Base-by-base conservation (phyloP, 164 flowering plant genomes). In the Tinospora cordifolia region DNA sequence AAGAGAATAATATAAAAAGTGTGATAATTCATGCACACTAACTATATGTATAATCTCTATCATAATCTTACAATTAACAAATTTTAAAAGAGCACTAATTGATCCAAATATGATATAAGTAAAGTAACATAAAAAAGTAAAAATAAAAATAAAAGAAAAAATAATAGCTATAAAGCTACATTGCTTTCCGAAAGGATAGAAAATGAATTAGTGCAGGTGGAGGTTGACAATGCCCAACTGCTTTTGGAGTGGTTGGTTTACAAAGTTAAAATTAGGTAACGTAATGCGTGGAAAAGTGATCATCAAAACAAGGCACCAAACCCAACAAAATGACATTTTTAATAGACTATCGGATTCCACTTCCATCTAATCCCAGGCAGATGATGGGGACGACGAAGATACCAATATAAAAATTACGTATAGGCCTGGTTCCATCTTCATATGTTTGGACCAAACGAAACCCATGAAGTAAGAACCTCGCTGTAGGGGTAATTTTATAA, bases 211-310 rank as follows among this genome's bases (percentile, higher is more conserved):
- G 57, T 69, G 84, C 83, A 84, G 81, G 85, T 82, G 83, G 76
- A 72, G 75, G 80, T 82, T 82, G 87, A 79, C 79, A 76, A 79
- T 69, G 10, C 44, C 62, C 27, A 17, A 30, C 24, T 6, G 15
- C 74, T 65, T 78, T 74, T 57, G 77, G 79, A 49, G 81, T 78
- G 71, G 83, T 83, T 83, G 76, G 77, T 21, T 75, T 15, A 24
- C 30, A 77, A 71, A 72, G 70, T n/a, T 72, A 3, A 62, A 69
- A 68, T 72, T 0, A 67, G 59, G 38, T 19, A 19, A 5, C 62
- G 68, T 12, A 60, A 60, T 14, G 11, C 25, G 41, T 63, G 39
- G 40, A 36, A 74, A 69, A 76, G 78, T 69, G 41, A 71, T 73
- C 66, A 74, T 72, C 67, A 73, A 71, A 69, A 77, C 70, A 70